Evolutionary conservation across 176 grass and related monocot genomes (phyloP).

Genomic region (Cymbopogon citratus): DNA sequence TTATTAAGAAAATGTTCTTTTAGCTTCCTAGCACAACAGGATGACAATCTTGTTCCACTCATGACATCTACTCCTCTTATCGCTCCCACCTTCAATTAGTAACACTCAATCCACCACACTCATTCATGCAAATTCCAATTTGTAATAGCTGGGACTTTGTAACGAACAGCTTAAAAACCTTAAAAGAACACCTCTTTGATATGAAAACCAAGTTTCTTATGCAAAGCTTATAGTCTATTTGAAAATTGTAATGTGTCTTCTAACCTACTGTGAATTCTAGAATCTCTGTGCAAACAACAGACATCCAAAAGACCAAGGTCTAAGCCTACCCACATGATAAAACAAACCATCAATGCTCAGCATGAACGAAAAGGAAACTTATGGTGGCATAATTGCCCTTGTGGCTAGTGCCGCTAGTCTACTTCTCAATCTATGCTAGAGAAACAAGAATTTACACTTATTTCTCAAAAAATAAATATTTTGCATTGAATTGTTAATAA

Average conservation of each 20-base stretch:
- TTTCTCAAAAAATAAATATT: not conserved
- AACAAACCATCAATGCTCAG: not conserved
- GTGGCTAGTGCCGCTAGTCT: not conserved
- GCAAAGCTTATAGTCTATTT: not conserved
- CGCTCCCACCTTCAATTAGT: not conserved
- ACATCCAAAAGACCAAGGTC: not conserved
- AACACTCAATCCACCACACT: not conserved
- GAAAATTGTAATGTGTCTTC: not conserved
- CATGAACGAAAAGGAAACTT: constrained; percentile 6
- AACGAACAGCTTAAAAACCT: not conserved
- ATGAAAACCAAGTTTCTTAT: not conserved
- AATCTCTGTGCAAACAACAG: not conserved
- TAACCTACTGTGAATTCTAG: not conserved
- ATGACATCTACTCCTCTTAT: not conserved
- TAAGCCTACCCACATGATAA: constrained; percentile 11
- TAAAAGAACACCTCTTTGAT: not conserved
- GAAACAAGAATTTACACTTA: not conserved
- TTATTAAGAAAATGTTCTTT: not conserved
- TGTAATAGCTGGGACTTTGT: not conserved
- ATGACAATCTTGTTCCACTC: not conserved
- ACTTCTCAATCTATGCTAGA: not conserved
- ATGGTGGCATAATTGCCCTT: not conserved
- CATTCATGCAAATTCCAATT: not conserved
- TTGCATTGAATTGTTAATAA: not conserved
- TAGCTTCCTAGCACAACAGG: not conserved